Base-by-base conservation (phyloP, 345 rosid genomes). In the Kernera saxatilis region DNA sequence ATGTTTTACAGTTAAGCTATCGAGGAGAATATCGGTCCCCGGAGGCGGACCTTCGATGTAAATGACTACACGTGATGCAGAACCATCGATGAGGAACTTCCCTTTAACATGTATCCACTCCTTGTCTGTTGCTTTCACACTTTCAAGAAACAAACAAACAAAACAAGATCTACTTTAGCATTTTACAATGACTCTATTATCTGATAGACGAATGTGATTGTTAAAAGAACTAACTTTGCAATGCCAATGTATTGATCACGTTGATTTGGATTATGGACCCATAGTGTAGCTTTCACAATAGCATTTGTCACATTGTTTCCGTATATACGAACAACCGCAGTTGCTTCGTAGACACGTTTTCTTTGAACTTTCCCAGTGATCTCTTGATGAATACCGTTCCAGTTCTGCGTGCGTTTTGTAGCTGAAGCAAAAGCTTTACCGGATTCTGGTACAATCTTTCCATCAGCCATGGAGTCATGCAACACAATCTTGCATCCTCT, bases 351-450 rank as follows among this genome's bases (percentile, higher is more conserved):
- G 8, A 85, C 85, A 9, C 82, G 84, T 78, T 93, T 91, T 63
- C 91, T 80, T 61, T 84, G 83, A 40, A 83, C 84, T 76, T 78
- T 91, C 18, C 83, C 89, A 0, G 88, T 88, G 58, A 93, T 87
- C 44, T 91, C 98, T 81, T 93, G 92, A 70, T 91, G 90, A 67
- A 93, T 87, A 26, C 96, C 97, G 8, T 91, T 85, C 97, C 97
- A 93, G 74, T 26, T 81, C 71, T 85, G 94, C 0, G 88, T 86
- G 40, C 97, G 92, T 18, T 69, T 94, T 14, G 94, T 87, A 9
- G 98, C 86, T 13, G 85, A 17, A 32, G 89, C 98, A 36, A 89
- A 91, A 65, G 55, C 78, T 71, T 85, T 91, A 10, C 96, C 97
- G 4, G 84, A 72, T 69, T 67, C 60, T 1, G 92, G 97, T 56